These are phyloP conservation scores for Penicillium bialowiezense DNA, from an alignment of 495 filamentous ascomycete genomes.

Conservation along the genomic window DNA sequence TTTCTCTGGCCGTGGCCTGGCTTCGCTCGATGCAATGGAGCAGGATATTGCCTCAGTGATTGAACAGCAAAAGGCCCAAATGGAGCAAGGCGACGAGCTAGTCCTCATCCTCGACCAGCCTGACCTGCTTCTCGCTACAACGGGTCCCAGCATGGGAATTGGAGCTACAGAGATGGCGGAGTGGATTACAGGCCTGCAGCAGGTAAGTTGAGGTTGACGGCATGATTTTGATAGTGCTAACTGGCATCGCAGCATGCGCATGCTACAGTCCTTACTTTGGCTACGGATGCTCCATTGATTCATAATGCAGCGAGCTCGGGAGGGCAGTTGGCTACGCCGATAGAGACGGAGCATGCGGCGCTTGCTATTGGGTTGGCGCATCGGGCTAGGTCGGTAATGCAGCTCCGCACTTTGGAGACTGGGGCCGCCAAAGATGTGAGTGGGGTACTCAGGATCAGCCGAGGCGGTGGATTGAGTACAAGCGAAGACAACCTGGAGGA, in stretches of 20 bases:
- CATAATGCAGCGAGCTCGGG: constrained; percentile 36
- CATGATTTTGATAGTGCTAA: constrained; percentile 6
- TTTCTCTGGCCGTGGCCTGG: constrained; percentile 31
- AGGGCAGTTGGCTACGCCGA: constrained; percentile 50
- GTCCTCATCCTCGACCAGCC: constrained; percentile 53
- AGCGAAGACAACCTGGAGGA: constrained; percentile 46
- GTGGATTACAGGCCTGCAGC: constrained; percentile 44
- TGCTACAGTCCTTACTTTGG: constrained; percentile 62
- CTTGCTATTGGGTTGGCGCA: constrained; percentile 72
- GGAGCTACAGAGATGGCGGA: constrained; percentile 46
- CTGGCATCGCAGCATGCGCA: constrained; percentile 37
- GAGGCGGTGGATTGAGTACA: constrained; percentile 47
- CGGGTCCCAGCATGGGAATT: constrained; percentile 34
- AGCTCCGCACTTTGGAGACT: constrained; percentile 73
- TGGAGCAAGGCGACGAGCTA: constrained; percentile 25
- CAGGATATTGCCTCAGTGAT: constrained; percentile 39
- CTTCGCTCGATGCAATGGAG: constrained; percentile 36
- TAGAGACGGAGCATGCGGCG: constrained; percentile 63
- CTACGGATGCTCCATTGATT: constrained; percentile 69
- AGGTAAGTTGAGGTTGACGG: constrained; percentile 28
- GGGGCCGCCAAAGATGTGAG: constrained; percentile 87
- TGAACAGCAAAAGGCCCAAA: constrained; percentile 22
- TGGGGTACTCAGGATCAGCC: constrained; percentile 78
- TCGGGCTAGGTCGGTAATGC: constrained; percentile 64
- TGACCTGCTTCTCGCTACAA: constrained; percentile 49